phyloP scores from a whole-genome alignment of 2,329 filamentous ascomycete genomes.

The Fonsecaea monophora region DNA sequence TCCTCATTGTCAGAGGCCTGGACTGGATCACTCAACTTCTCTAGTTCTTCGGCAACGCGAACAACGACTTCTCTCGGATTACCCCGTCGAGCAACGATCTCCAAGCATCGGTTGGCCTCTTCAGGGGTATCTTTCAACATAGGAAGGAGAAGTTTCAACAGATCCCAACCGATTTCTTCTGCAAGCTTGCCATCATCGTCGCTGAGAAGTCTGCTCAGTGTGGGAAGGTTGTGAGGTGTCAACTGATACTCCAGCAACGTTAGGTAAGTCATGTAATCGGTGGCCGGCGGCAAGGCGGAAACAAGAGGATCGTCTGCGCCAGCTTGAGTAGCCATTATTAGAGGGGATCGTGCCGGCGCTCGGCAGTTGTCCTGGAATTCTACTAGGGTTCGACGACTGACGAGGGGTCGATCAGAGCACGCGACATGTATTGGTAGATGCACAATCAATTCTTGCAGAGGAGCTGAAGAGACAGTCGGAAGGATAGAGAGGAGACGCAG shows the following conservation, averaged over 20 bases:
- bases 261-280: constrained; percentile 71
- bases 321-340: constrained; percentile 25
- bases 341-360: not conserved
- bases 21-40: constrained; percentile 60
- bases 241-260: constrained; percentile 71
- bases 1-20: constrained; percentile 44
- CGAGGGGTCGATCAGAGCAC: not conserved
- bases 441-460: not conserved
- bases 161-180: constrained; percentile 70
- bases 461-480: not conserved
- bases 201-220: constrained; percentile 65
- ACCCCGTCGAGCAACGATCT: constrained; percentile 66
- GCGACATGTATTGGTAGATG: not conserved
- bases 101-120: constrained; percentile 62
- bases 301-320: constrained; percentile 56
- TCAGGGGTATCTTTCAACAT: constrained; percentile 57
- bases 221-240: constrained; percentile 62
- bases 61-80: constrained; percentile 70
- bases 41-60: constrained; percentile 67
- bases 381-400: constrained; percentile 5
- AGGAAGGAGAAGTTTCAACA: constrained; percentile 67
- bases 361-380: not conserved
- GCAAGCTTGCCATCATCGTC: constrained; percentile 67
- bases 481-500: not conserved
- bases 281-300: constrained; percentile 65